These are phyloP conservation scores for Candida manassasensis DNA, from an alignment of 805 yeast species.

Conservation along the genomic window DNA sequence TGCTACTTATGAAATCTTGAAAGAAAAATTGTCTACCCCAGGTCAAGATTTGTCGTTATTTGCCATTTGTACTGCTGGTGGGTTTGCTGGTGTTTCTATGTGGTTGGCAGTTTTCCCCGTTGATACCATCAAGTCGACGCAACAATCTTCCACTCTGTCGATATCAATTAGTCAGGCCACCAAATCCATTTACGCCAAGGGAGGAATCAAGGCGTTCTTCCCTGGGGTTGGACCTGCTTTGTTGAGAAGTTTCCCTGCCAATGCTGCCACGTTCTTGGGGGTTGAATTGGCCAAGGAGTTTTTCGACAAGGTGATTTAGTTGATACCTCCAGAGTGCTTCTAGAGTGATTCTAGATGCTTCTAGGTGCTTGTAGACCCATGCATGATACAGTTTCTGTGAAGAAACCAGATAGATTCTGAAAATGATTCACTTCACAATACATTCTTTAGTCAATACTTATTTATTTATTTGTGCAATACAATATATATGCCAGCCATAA, in stretches of 20 bases:
- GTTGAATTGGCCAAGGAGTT: slow-evolving; percentile 71
- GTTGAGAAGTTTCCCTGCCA: slow-evolving; percentile 93
- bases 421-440: too few relatives aligned
- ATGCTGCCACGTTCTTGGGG: slow-evolving; percentile 97
- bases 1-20: slow-evolving; percentile 86
- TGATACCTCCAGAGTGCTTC: too few relatives aligned
- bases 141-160: slow-evolving; percentile 58
- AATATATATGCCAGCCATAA: too few relatives aligned
- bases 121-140: slow-evolving; percentile 86
- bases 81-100: slow-evolving; percentile 94
- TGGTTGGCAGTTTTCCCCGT: slow-evolving; percentile 95
- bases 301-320: slow-evolving; percentile 32
- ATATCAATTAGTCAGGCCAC: slow-evolving; percentile 63
- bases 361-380: too few relatives aligned
- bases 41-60: slow-evolving; percentile 56
- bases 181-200: slow-evolving; percentile 59
- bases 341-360: too few relatives aligned
- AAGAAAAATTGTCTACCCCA: slow-evolving; percentile 53
- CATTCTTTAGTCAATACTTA: too few relatives aligned
- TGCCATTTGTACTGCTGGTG: slow-evolving; percentile 87
- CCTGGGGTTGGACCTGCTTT: slow-evolving; percentile 97
- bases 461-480: too few relatives aligned
- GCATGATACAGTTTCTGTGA: too few relatives aligned
- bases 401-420: too few relatives aligned
- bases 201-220: slow-evolving; percentile 89